phyloP scores from a whole-genome alignment of 1,139 yeast genomes.

The Candida gigantensis region DNA sequence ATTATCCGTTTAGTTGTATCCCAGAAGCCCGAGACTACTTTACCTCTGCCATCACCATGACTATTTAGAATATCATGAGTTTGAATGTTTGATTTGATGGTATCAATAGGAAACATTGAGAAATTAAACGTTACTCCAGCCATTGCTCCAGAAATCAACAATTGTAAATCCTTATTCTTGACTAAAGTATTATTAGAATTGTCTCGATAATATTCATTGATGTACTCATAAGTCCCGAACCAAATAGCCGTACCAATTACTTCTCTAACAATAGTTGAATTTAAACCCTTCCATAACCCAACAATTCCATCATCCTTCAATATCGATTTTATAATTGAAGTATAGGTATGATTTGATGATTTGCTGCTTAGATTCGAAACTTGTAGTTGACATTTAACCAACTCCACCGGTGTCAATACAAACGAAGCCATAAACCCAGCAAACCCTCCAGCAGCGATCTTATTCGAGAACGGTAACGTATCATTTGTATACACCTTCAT shows the following conservation, averaged over 20 bases:
- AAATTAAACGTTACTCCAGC: slow-evolving; percentile 86
- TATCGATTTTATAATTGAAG: slow-evolving; percentile 44
- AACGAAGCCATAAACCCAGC: slow-evolving; percentile 85
- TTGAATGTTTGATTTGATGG: slow-evolving; percentile 85
- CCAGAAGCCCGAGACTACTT: slow-evolving; percentile 32
- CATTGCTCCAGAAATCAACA: slow-evolving; percentile 75
- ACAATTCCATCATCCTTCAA: slow-evolving; percentile 52
- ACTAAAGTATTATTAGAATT: slow-evolving; percentile 19
- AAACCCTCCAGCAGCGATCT: slow-evolving; percentile 69
- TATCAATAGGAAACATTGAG: slow-evolving; percentile 85
- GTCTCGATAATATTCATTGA: slow-evolving; percentile 39
- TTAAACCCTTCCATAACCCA: slow-evolving; percentile 79
- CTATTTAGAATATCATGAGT: slow-evolving; percentile 45
- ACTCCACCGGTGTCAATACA: slow-evolving; percentile 85
- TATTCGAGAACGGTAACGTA: slow-evolving; percentile 35
- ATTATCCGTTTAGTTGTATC: slow-evolving; percentile 32
- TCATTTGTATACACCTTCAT: slow-evolving; percentile 15
- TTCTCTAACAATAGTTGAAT: slow-evolving; percentile 82
- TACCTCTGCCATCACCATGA: slow-evolving; percentile 10
- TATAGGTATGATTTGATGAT: slow-evolving; percentile 15
- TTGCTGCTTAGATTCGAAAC: slow-evolving; percentile 52
- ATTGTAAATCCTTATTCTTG: slow-evolving; percentile 48
- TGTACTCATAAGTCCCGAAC: slow-evolving; percentile 84
- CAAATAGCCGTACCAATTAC: slow-evolving; percentile 90
- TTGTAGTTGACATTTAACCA: slow-evolving; percentile 85